Evolutionary conservation across 2,329 filamentous ascomycete genomes (phyloP), one percentile per base, ranked within the genome.

Genomic region (Onygena corvina): DNA sequence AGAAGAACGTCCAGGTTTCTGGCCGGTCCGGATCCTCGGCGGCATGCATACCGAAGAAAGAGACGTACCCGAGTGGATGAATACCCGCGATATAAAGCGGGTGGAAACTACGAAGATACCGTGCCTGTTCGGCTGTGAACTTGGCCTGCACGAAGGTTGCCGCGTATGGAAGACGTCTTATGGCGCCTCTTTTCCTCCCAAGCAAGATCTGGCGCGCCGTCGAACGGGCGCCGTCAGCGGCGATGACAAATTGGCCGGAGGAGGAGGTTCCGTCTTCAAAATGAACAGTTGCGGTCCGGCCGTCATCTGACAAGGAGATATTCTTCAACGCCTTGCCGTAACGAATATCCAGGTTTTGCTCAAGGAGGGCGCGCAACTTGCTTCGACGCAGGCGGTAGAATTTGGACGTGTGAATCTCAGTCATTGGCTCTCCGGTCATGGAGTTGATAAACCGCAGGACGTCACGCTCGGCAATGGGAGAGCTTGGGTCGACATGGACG

Each of bases 141-240:
- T 56, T 64, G 3, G 64, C 59, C 46, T 71, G 69, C 11, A 72
- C 61, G 49, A 73, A 72, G 1, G 69, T 71, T 6, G 71, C 68
- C 2, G 63, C 67, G 47, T 71, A 67, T 2, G 70, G 68, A 4
- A 75, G 59, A 18, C 57, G 60, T 52, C 64, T 66, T 23, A 69
- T 62, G 21, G 58, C 51, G 2, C 62, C 61, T 1, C 36, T 33
- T 46, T 61, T 52, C 3, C 59, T 47, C 4, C 61, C 64, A 2
- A 70, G 53, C 1, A 84, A 65, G 49, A 77, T 70, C 48, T 72
- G 70, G 33, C 81, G 67, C 0, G 76, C 78, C 78, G 80, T 84
- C 50, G 74, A 79, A 57, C 81, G 79, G 0, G 82, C 81, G 0
- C 82, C 82, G 54, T 85, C 82, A 38, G 77, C 80, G 0, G 81